Evolutionary conservation across 208 protist species (phyloP).

Genomic region (Jaenimonas drosophilae): DNA sequence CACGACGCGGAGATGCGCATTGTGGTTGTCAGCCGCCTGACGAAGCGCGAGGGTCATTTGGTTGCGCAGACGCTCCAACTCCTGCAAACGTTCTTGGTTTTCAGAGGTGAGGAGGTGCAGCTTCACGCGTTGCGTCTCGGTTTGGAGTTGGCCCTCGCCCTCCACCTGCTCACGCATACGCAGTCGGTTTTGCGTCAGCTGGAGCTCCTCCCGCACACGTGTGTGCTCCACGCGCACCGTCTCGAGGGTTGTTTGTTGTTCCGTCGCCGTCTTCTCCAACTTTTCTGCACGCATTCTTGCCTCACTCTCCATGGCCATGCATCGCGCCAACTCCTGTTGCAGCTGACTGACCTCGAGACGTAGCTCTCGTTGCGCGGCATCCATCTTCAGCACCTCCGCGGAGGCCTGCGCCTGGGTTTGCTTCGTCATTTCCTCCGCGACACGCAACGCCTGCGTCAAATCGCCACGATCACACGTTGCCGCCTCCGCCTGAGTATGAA

Average conservation of each 20-base stretch:
- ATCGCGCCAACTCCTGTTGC: slow-evolving; percentile 22
- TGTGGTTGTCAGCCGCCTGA: slow-evolving; percentile 62
- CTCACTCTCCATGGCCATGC: slow-evolving; percentile 8
- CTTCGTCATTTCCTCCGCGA: slow-evolving; percentile 45
- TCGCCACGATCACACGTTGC: slow-evolving; percentile 21
- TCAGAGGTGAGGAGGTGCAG: slow-evolving; percentile 41
- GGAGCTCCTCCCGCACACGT: slow-evolving; percentile 13
- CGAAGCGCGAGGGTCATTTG: slow-evolving; percentile 63
- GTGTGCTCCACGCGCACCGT: slow-evolving; percentile 7
- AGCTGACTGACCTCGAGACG: slow-evolving; percentile 11
- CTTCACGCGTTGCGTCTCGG: slow-evolving; percentile 30
- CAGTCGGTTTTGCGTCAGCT: slow-evolving; percentile 8
- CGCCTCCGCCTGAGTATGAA: slow-evolving; percentile 14
- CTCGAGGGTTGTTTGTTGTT: slow-evolving; percentile 7
- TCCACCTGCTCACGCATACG: slow-evolving; percentile 12
- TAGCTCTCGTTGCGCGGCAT: slow-evolving; percentile 12
- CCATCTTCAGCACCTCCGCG: slow-evolving; percentile 16
- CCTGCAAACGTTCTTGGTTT: slow-evolving; percentile 57
- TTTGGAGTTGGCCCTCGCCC: slow-evolving; percentile 17
- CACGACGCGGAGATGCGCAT: slow-evolving; percentile 60
- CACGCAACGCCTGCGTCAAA: slow-evolving; percentile 23
- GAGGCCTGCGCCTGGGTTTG: slow-evolving; percentile 22
- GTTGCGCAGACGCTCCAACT: slow-evolving; percentile 54
- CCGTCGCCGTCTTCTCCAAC: slow-evolving; percentile 7
- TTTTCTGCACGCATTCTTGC: slow-evolving; percentile 8